phyloP scores from a whole-genome alignment of 805 yeast species.

The Saturnispora silvae region DNA sequence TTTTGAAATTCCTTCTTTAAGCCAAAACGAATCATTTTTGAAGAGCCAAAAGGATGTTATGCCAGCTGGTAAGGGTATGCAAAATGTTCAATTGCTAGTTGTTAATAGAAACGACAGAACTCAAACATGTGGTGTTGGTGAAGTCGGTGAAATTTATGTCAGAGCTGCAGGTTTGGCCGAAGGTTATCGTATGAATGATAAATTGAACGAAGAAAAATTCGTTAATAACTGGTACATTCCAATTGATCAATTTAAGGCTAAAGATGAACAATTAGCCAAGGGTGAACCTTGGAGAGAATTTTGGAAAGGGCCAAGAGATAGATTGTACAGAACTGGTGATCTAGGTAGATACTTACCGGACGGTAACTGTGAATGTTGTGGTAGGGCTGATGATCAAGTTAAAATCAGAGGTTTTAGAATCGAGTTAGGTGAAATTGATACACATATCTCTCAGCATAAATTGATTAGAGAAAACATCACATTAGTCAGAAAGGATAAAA shows the following conservation, averaged over 20 bases:
- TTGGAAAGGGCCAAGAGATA: slow-evolving; percentile 93
- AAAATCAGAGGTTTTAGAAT: slow-evolving; percentile 98
- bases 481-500: slow-evolving; percentile 81
- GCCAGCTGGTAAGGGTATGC: slow-evolving; percentile 99
- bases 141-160: slow-evolving; percentile 96
- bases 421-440: slow-evolving; percentile 96
- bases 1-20: slow-evolving; percentile 73
- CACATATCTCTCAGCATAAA: slow-evolving; percentile 91
- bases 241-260: slow-evolving; percentile 47
- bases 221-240: slow-evolving; percentile 85
- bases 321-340: slow-evolving; percentile 95
- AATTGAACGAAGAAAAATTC: slow-evolving; percentile 77
- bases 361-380: slow-evolving; percentile 96
- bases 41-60: slow-evolving; percentile 84
- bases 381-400: slow-evolving; percentile 98
- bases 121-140: slow-evolving; percentile 96
- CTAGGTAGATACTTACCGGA: slow-evolving; percentile 93
- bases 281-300: slow-evolving; percentile 60
- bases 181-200: slow-evolving; percentile 89
- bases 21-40: slow-evolving; percentile 60
- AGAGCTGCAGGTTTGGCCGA: slow-evolving; percentile 98
- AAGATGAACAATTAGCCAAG: slow-evolving; percentile 37
- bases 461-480: slow-evolving; percentile 88
- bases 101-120: slow-evolving; percentile 84
- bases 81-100: slow-evolving; percentile 84